Conservation (phyloP, 208 protist genomes). For the Trypanosoma scelopori region DNA sequence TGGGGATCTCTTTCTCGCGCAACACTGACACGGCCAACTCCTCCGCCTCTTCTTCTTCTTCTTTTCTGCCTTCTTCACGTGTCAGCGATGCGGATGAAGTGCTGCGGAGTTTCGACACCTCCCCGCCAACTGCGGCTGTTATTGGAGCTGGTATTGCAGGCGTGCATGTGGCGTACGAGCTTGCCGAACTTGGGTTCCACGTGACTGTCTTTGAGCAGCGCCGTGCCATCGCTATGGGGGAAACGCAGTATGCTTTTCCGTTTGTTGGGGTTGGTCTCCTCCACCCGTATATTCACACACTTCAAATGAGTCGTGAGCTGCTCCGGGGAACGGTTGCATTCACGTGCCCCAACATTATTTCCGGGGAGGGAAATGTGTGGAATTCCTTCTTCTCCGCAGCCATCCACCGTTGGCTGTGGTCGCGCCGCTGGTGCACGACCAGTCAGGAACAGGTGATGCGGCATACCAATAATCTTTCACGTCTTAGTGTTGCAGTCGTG, state of each 20-base stretch:
- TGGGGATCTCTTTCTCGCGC: slow-evolving; percentile 14
- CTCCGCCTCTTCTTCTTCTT: not conserved
- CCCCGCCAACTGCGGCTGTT: slow-evolving; percentile 63
- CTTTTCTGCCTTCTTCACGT: not conserved
- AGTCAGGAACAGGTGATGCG: slow-evolving; percentile 52
- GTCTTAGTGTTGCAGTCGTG: slow-evolving; percentile 60
- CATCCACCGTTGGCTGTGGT: slow-evolving; percentile 72
- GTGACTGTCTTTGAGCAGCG: slow-evolving; percentile 82
- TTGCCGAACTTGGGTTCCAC: slow-evolving; percentile 74
- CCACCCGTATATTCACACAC: slow-evolving; percentile 46
- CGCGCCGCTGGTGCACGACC: slow-evolving; percentile 43
- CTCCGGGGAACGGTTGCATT: slow-evolving; percentile 45
- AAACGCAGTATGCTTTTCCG: slow-evolving; percentile 61
- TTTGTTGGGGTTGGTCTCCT: slow-evolving; percentile 80
- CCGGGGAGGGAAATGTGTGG: slow-evolving; percentile 47
- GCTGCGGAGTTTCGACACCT: slow-evolving; percentile 43
- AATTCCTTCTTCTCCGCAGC: slow-evolving; percentile 55
- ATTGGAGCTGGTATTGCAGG: slow-evolving; percentile 82
- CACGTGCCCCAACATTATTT: slow-evolving; percentile 52
- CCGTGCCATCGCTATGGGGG: slow-evolving; percentile 43
- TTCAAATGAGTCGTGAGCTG: slow-evolving; percentile 39
- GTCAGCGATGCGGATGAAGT: slow-evolving; percentile 17
- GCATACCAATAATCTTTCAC: slow-evolving; percentile 76
- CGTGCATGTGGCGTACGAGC: slow-evolving; percentile 85
- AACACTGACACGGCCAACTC: not conserved